Base-by-base conservation (phyloP, 352 stramenopile species). In the Stephanocyclus meneghinianus region DNA sequence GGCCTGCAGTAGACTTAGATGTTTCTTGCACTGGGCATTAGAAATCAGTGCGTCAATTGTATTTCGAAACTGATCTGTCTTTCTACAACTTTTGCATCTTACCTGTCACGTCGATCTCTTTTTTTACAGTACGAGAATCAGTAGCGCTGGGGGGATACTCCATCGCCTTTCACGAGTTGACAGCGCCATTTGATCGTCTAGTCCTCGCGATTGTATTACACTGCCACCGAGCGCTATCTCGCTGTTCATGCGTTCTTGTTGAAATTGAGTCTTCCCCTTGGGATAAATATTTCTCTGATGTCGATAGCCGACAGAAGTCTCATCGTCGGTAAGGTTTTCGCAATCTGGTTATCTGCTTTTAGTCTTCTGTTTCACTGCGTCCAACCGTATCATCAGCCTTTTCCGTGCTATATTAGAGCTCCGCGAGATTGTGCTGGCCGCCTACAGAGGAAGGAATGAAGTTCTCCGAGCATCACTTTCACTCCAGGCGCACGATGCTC, bases 191-290 rank as follows among this genome's bases (percentile, higher is more conserved):
- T 51, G 57, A 65, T 16, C 30, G 57, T 13, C 66, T 94, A 13
- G 73, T 92, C 26, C 73, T 94, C 37, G 87, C 80, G 5, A 84
- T 91, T 56, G 82, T 92, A 21, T 64, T 94, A 6, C 87, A 92
- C 63, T 91, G 81, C 56, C 90, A 94, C 70, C 76, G 82, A 42
- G 81, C 87, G 29, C 76, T 94, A 9, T 78, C 81, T 29, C 83
- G 87, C 48, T 94, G 87, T 67, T 86, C 78, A 16, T 65, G 71
- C 2, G 73, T 94, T 18, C 73, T 94, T 26, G 51, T 79, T 32
- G 86, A 93, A 83, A 78, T 93, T 55, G 90, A 94, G 77, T 82
- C 71, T 29, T 78, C 65, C 21, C 67, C 79, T 10, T 84, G 61
- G 57, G 60, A 87, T 8, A 82, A 82, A 56, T 87, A 91, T 76